Base-by-base conservation (phyloP, 495 filamentous ascomycete species). In the Geoglossum glabrum region DNA sequence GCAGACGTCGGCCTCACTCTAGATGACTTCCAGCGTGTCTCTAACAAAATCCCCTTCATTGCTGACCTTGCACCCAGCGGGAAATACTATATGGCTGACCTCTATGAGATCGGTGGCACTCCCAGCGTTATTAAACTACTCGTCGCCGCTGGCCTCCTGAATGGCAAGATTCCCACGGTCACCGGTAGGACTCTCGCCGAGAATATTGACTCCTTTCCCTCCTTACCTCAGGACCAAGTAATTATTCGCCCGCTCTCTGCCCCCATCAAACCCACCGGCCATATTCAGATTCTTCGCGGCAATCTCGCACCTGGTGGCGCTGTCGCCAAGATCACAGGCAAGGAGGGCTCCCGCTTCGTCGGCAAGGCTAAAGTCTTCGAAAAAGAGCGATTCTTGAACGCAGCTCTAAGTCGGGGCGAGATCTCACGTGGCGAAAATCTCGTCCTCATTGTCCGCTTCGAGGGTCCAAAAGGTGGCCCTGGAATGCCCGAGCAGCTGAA, bases 401-500 rank as follows among this genome's bases (percentile, higher is more conserved):
- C 74, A 8, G 90, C 89, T 1, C 73, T 98, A 15, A 78, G 77
- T 38, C 74, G 74, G 43, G 84, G 86, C 31, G 65, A 77, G 55
- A 88, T 89, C 61, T 85, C 87, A 34, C 79, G 76, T 47, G 75
- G 78, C 28, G 84, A 89, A 64, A 93, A 93, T 64, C 76, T 94
- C n/a, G 92, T 96, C 11, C 72, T 95, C 43, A 80, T 96, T 21
- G 90, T 98, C 36, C 83, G 92, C 34, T 97, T 95, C 66, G 92
- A 98, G 68, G 92, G 92, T 0, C 92, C 92, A 6, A 89, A 87
- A 67, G 92, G 92, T 64, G 92, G 90, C 0, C 92, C 92, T 7
- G 92, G 92, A 17, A 98, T 98, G 92, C 92, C 92, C n/a, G 92
- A 98, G 70, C 89, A 95, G 72, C 76, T 95, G 33, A 88, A 84